Conservation (phyloP, 371 early-diverging fungal genomes). For the Paraphysoderma sedebokerense region DNA sequence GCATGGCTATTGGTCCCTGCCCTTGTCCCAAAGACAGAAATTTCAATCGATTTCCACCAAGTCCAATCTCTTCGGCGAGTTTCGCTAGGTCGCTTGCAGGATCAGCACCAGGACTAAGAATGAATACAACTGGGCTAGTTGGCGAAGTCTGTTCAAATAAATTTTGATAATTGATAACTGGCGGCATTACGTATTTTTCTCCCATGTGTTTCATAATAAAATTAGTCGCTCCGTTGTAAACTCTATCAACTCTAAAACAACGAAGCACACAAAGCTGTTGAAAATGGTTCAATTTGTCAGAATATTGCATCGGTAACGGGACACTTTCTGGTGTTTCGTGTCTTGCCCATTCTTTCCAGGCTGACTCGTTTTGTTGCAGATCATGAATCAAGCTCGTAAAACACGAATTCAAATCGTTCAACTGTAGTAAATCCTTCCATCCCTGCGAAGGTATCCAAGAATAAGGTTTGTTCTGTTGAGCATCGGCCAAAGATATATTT, state of each 20-base stretch:
- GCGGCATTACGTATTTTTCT: constrained; percentile 41
- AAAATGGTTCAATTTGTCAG: constrained; percentile 21
- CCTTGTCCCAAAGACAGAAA: constrained; percentile 40
- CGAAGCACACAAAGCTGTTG: constrained; percentile 34
- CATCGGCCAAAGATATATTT: constrained; percentile 28
- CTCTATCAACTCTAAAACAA: constrained; percentile 33
- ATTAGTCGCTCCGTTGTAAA: constrained; percentile 35
- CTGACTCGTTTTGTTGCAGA: constrained; percentile 11
- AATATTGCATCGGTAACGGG: constrained; percentile 23
- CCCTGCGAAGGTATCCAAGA: constrained; percentile 31
- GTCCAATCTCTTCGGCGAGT: constrained; percentile 31
- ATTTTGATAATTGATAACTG: constrained; percentile 36
- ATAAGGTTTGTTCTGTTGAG: constrained; percentile 20
- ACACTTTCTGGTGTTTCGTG: constrained; percentile 27
- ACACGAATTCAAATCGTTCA: constrained; percentile 15
- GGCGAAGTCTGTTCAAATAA: constrained; percentile 40
- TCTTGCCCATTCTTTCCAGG: constrained; percentile 26
- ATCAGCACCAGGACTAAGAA: constrained; percentile 39
- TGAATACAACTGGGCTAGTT: constrained; percentile 34
- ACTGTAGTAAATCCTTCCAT: constrained; percentile 29
- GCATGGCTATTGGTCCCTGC: constrained; percentile 39
- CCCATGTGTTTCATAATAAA: constrained; percentile 36
- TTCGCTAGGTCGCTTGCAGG: constrained; percentile 38
- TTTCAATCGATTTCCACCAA: constrained; percentile 32
- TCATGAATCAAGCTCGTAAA: constrained; percentile 19